These are phyloP conservation scores for Fraxinus baroniana DNA, from an alignment of 305 asterid species.

Conservation along the genomic window DNA sequence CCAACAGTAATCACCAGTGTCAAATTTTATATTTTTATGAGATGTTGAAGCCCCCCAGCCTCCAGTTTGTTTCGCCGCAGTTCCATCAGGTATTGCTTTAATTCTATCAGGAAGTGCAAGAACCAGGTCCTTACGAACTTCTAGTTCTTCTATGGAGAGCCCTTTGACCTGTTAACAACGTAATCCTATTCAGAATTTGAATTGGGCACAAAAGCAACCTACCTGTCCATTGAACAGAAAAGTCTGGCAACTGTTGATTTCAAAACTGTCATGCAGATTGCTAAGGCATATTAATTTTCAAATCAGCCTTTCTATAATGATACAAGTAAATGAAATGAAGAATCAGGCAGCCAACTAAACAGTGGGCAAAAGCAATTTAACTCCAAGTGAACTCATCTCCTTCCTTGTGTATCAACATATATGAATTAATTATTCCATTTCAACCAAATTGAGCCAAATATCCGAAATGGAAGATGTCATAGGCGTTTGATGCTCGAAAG, in stretches of 20 bases:
- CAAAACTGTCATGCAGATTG: background rate
- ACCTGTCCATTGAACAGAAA: background rate
- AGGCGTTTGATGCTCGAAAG: background rate
- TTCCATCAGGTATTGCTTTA: conserved; percentile 64
- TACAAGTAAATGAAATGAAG: background rate
- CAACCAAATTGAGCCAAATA: background rate
- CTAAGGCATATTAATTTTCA: background rate
- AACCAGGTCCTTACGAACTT: conserved; percentile 67
- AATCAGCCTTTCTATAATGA: background rate
- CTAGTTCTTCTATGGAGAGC: conserved; percentile 58
- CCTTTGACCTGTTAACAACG: conserved; percentile 59
- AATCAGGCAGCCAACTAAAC: background rate
- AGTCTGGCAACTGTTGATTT: background rate
- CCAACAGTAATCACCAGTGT: conserved; percentile 42
- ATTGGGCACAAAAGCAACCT: background rate
- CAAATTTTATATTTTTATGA: conserved; percentile 57
- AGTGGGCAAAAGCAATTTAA: background rate
- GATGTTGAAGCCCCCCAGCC: conserved; percentile 58
- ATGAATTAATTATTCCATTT: background rate
- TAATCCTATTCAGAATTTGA: conserved; percentile 18
- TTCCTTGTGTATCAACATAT: background rate
- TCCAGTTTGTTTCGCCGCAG: conserved; percentile 32
- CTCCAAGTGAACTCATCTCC: background rate
- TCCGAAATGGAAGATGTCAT: background rate
- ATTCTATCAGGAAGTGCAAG: conserved; percentile 65